Conservation (phyloP, 2,329 filamentous ascomycete species). For the Harringtonia aguacate region DNA sequence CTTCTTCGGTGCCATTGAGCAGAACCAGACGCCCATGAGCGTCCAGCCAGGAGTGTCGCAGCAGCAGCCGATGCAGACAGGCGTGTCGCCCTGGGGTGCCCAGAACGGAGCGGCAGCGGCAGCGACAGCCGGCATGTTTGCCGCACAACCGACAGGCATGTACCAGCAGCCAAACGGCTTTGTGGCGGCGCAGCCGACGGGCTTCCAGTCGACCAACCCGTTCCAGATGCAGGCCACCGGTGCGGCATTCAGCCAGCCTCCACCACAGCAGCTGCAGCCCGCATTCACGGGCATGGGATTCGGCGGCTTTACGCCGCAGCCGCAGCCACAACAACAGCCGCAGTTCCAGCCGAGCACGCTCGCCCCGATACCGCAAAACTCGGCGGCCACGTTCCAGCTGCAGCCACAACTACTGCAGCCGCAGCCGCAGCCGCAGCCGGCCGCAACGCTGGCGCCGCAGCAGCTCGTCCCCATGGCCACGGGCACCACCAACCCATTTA, state of each 20-base stretch:
- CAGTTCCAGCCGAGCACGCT: not conserved
- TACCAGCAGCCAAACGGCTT: slow-evolving; percentile 22
- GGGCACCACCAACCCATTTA: slow-evolving; percentile 79
- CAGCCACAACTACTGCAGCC: slow-evolving; percentile 1
- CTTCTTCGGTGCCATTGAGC: slow-evolving; percentile 89
- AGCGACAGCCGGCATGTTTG: slow-evolving; percentile 19
- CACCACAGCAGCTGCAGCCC: slow-evolving; percentile 30
- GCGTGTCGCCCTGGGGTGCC: slow-evolving; percentile 26
- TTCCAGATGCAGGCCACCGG: slow-evolving; percentile 28
- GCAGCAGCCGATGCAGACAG: slow-evolving; percentile 15
- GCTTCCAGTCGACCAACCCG: slow-evolving; percentile 28
- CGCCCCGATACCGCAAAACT: not conserved
- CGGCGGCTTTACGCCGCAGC: slow-evolving; percentile 66
- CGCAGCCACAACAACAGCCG: slow-evolving; percentile 25
- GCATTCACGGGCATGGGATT: slow-evolving; percentile 65
- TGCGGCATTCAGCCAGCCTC: slow-evolving; percentile 21
- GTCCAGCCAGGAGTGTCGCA: slow-evolving; percentile 24
- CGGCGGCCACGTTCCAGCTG: not conserved
- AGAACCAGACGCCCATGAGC: slow-evolving; percentile 66
- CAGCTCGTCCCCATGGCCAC: slow-evolving; percentile 27
- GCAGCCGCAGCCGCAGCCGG: not conserved
- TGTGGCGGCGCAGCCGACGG: slow-evolving; percentile 24
- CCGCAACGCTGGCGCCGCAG: slow-evolving; percentile 7
- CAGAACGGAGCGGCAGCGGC: slow-evolving; percentile 17
- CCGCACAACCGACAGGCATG: slow-evolving; percentile 23